Evolutionary conservation across 1,284 basidiomycete species (phyloP).

Genomic region (Singerocomus rubriflavus): DNA sequence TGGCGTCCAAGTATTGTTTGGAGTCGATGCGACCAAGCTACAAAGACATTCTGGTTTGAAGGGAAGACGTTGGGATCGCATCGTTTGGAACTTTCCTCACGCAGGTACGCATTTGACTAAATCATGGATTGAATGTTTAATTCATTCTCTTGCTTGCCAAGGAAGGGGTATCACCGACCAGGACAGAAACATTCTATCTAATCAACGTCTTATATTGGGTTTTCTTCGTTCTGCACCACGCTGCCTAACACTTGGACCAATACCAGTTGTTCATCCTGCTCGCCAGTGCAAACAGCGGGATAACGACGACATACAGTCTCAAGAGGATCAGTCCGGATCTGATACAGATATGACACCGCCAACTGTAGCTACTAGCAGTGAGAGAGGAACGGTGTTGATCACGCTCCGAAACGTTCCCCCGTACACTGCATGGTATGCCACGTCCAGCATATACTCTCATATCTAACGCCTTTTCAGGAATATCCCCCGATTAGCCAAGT

Average conservation of each 20-base stretch:
- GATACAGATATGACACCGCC: conserved; percentile 19
- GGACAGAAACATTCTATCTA: conserved; percentile 89
- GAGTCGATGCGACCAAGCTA: conserved; percentile 80
- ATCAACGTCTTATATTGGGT: conserved; percentile 84
- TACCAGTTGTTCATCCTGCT: conserved; percentile 41
- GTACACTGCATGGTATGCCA: conserved; percentile 80
- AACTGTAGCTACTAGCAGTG: conserved; percentile 4
- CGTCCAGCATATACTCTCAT: conserved; percentile 1
- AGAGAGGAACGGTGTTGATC: conserved; percentile 73
- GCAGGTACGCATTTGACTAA: conserved; percentile 54
- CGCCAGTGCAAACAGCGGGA: conserved; percentile 46
- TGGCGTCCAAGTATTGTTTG: conserved; percentile 77
- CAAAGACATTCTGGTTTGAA: conserved; percentile 58
- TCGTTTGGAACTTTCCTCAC: conserved; percentile 98
- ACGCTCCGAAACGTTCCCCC: conserved; percentile 86
- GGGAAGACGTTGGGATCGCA: conserved; percentile 66
- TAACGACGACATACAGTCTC: conserved; percentile 39
- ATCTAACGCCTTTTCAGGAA: conserved; percentile 50
- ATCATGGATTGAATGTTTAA: not conserved
- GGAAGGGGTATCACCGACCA: conserved; percentile 94
- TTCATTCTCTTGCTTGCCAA: conserved; percentile 32
- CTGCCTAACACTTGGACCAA: conserved; percentile 59
- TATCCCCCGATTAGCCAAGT: conserved; percentile 76
- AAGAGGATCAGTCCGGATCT: conserved; percentile 27
- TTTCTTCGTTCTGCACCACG: conserved; percentile 77